Evolutionary conservation across 257 asterid genomes (phyloP), one percentile per base, ranked within the genome.

Genomic region (Gentiana dahurica): DNA sequence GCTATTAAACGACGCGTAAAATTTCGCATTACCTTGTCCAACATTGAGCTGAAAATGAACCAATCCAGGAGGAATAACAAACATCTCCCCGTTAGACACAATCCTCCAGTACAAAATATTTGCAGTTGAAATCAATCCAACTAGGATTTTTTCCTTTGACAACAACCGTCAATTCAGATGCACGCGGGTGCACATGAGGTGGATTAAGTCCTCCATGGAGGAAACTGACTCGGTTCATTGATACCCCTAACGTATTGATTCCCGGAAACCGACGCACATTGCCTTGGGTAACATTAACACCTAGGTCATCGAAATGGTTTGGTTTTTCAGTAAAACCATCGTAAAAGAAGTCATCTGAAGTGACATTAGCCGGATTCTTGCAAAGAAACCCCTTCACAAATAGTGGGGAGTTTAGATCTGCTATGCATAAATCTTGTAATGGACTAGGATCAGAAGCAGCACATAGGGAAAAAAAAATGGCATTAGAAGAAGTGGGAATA

Each of bases 11-110:
- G 62, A 24, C 3, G 66, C 60, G 6, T 24, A 15, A 2, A 55
- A 24, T 1, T 7, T 57, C 4, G 66, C 71, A 0, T 39, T 56
- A 1, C 57, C 54, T 10, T 60, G 47, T n/a, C 71, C 71, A n/a
- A 67, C 56, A 49, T 67, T 67, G 51, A 67, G 39, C 50, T 67
- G 71, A 36, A 67, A 67, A 11, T 67, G 71, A 7, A 60, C 47
- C 37, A 67, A 10, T 2, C 71, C 71, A 44, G 37, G 51, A 6
- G 71, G 71, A 67, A 60, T 38, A 36, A 67, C 57, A 50, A 60
- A 53, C 41, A 67, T 45, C 36, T 67, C 58, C 32, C 71, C 71
- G 2, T 54, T 33, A 13, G 39, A 7, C 11, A 67, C 13, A 15
- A 67, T 62, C 47, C 54, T 60, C 12, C 53, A 62, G 34, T 59